Base-by-base conservation (phyloP, 306 rosid species). In the Alnus rubra region DNA sequence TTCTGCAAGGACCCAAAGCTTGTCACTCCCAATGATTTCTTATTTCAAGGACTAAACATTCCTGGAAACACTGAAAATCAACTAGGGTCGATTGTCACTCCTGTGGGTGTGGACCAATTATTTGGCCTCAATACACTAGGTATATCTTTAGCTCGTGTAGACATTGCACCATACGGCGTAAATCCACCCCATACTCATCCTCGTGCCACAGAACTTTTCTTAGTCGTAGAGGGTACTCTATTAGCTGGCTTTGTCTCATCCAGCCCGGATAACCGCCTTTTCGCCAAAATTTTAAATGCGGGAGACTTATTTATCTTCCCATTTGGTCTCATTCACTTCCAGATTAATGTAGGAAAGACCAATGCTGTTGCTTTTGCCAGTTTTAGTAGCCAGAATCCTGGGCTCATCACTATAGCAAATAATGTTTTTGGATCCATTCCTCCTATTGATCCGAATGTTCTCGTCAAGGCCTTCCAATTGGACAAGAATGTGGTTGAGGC, bases 301-400 rank as follows among this genome's bases (percentile, higher is more conserved):
- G 19, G 69, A 33, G 69, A 63, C 0, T 4, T 63, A 0, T 63
- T 63, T 33, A 9, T 63, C 0, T 63, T 63, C 1, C 44, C 31
- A 67, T 7, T 67, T 39, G 71, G 71, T 37, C 71, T 67, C 28
- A 39, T 18, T 67, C 50, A 67, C 50, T 67, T 67, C 50, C 50
- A 67, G 1, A 16, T 16, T 7, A 67, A 67, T 4, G 5, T 67
- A 18, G 71, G 31, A 18, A 9, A 67, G 6, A 39, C 31, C 13
- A 31, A 39, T 1, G 50, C 3, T 5, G 2, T 67, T 16, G 50
- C 49, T 9, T 67, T 39, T 39, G 3, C 15, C 2, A 1, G 47
- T 67, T 2, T 67, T 0, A 16, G 7, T 0, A 67, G 13, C 2
- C 30, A 67, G 6, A 65, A 65, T 65, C 71, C 6, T 16, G 2